Percentiles rank a stretch among this genome's conserved stretches.
phyloP scores from a whole-genome alignment of 768 basidiomycete species.

The Russula earlei region DNA sequence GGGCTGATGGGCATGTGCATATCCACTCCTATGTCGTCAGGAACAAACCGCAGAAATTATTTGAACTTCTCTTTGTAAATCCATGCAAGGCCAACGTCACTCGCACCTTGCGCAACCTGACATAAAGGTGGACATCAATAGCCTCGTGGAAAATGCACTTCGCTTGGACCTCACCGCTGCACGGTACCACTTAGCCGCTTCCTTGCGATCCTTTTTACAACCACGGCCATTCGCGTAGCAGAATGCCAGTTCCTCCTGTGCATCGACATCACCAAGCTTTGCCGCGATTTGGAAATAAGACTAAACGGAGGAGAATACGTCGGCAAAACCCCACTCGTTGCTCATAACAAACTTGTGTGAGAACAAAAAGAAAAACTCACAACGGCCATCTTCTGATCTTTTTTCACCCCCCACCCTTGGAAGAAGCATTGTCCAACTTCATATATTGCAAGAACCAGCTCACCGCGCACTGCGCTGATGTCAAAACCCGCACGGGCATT shows the following conservation, averaged over 20 bases:
- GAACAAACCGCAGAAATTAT: slow-evolving; percentile 10
- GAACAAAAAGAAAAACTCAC: slow-evolving; percentile 34
- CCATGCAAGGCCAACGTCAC: slow-evolving; percentile 81
- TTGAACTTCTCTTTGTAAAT: slow-evolving; percentile 83
- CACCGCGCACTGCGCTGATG: slow-evolving; percentile 47
- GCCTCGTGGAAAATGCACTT: neutral
- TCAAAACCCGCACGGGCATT: slow-evolving; percentile 47
- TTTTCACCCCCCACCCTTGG: slow-evolving; percentile 82
- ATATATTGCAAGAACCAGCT: slow-evolving; percentile 82
- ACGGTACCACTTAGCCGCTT: slow-evolving; percentile 85
- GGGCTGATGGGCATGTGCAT: too few species aligned
- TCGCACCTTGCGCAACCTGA: slow-evolving; percentile 60
- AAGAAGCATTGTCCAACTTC: slow-evolving; percentile 92
- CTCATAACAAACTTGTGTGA: neutral
- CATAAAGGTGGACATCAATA: neutral
- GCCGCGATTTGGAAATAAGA: slow-evolving; percentile 83
- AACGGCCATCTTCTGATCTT: slow-evolving; percentile 86
- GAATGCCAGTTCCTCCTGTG: slow-evolving; percentile 79
- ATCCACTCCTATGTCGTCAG: neutral
- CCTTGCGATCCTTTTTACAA: slow-evolving; percentile 80
- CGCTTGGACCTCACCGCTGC: slow-evolving; percentile 48
- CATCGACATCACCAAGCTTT: slow-evolving; percentile 75
- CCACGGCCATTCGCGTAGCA: slow-evolving; percentile 82
- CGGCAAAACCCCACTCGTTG: neutral
- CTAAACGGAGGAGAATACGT: slow-evolving; percentile 27